phyloP scores from a whole-genome alignment of 164 flowering plant species.

The Protea cynaroides region DNA sequence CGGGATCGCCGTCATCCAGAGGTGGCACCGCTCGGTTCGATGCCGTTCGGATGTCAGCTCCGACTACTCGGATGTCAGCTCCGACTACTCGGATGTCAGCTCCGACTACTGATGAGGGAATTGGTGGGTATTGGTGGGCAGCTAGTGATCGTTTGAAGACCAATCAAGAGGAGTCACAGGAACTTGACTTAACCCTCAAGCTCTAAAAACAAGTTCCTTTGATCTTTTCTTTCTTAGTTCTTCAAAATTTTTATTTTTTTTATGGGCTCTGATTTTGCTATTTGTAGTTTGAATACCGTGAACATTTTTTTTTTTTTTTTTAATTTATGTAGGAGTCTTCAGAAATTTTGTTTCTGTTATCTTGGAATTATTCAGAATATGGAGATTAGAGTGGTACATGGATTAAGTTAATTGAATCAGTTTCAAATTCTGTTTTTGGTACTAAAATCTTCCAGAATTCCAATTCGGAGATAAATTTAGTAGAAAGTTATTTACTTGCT shows the following conservation, averaged over 20 bases:
- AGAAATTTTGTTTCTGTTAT: not conserved
- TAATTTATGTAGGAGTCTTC: not conserved
- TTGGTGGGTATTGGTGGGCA: constrained; percentile 19
- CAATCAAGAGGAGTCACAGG: constrained; percentile 32
- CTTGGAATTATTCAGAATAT: not conserved
- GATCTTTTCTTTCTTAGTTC: not conserved
- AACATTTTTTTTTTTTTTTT: too few relatives aligned
- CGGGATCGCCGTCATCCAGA: constrained; percentile 14
- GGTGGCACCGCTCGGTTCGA: constrained; percentile 25
- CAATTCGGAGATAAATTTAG: not conserved
- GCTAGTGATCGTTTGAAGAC: constrained; percentile 16
- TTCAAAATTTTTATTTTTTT: not conserved
- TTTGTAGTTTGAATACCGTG: constrained; percentile 3
- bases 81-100: too few relatives aligned
- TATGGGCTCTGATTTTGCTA: not conserved
- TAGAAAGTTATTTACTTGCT: too few relatives aligned
- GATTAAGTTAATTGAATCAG: too few relatives aligned
- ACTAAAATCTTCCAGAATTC: too few relatives aligned
- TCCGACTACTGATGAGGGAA: constrained; percentile 14
- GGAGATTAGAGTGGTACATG: too few relatives aligned
- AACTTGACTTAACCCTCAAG: constrained; percentile 57
- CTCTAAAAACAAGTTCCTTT: constrained; percentile 25
- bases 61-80: too few relatives aligned
- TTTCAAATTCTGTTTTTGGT: not conserved
- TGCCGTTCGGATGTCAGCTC: not conserved